A percentile compares a stretch with the other conserved stretches of the same genome.
Evolutionary conservation across 768 basidiomycete species (phyloP).

Genomic region (Ramaria sp.): DNA sequence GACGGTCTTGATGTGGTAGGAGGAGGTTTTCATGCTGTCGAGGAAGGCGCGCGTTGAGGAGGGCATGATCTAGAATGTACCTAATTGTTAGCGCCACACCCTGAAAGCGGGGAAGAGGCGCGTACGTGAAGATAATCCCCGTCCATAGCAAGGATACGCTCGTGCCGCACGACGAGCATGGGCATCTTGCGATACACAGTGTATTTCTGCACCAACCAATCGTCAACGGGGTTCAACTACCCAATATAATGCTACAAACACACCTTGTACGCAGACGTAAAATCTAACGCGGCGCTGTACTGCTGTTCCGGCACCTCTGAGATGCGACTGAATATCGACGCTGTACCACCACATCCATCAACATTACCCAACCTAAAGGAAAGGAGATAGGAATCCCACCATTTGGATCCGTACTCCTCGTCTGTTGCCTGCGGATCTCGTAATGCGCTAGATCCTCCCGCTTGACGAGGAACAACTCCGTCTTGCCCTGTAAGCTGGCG

Average conservation of each 20-base stretch:
- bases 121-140: conserved; percentile 85
- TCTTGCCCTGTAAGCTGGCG: conserved; percentile 84
- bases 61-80: conserved; percentile 66
- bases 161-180: conserved; percentile 84
- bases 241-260: conserved; percentile 3
- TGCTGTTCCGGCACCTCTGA: conserved; percentile 48
- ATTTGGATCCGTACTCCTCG: conserved; percentile 82
- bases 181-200: conserved; percentile 91
- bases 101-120: conserved; percentile 3
- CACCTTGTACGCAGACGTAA: conserved; percentile 80
- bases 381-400: conserved; percentile 32
- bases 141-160: conserved; percentile 87
- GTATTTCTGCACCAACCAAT: conserved; percentile 52
- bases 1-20: conserved; percentile 86
- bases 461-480: conserved; percentile 74
- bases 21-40: conserved; percentile 82
- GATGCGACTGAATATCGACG: conserved; percentile 87
- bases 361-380: not conserved
- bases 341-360: conserved; percentile 25
- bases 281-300: conserved; percentile 58
- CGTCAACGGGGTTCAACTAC: not conserved
- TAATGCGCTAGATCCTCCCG: conserved; percentile 63
- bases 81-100: conserved; percentile 9
- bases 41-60: conserved; percentile 72
- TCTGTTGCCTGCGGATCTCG: conserved; percentile 58